Evolutionary conservation across 2,329 filamentous ascomycete genomes (phyloP), one percentile per base, ranked within the genome.

Genomic region (Chaetomium globosum): DNA sequence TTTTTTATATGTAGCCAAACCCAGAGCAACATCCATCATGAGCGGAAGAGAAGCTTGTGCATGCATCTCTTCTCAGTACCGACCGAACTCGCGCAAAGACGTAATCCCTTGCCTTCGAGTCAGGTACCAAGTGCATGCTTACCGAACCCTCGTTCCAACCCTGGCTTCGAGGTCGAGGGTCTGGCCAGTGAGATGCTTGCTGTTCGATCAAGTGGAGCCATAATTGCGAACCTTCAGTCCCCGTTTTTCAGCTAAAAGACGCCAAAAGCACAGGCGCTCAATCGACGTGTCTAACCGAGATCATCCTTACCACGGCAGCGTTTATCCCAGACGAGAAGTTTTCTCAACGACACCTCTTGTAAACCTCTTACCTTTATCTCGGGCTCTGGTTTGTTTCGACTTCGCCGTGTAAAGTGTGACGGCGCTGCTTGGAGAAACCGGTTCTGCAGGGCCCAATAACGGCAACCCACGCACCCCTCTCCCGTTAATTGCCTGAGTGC

Each of bases 381-480:
- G 10, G 39, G 31, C 13, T 30, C 26, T 12, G 4, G 43, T n/a
- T 46, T 28, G 56, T 48, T 28, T 58, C 26, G 23, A 21, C 21
- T 26, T n/a, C 21, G 19, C 28, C 33, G 23, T 46, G 54, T 46
- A 23, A 58, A 48, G 54, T 58, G 61, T 43, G 54, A 63, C 53
- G 30, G 28, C 56, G 48, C 55, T 55, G 26, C 16, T 31, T 23
- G 52, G 43, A 62, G 31, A 52, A 33, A 13, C 26, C 61, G 49
- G 36, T 26, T 59, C 28, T 60, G 51, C 54, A 65, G 56, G 58
- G 51, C 63, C 70, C 69, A 70, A 70, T 69, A 67, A 68, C 67
- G 64, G 55, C 58, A 64, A 61, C 43, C 69, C 69, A 71, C 70
- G 67, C 68, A 60, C 65, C 67, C 65, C 66, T 66, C 65, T 62